phyloP scores from a whole-genome alignment of 169 alveolate genomes.

The Besnoitia besnoiti region DNA sequence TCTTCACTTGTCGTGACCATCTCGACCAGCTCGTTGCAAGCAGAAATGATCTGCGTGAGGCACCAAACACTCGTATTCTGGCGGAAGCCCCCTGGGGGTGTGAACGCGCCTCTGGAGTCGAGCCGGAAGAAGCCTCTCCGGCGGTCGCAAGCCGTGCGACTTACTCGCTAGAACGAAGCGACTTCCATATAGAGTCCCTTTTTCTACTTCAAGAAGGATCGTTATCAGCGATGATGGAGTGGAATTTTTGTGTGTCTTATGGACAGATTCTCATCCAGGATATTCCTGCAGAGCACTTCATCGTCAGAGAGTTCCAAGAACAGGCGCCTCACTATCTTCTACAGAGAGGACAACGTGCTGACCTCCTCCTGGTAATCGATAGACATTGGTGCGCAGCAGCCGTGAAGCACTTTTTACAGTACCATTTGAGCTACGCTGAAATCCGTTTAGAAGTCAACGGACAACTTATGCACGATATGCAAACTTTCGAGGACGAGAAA shows the following conservation, averaged over 20 bases:
- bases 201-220: no score
- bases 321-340: not conserved
- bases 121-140: no score
- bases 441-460: not conserved
- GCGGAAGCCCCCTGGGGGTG: no score
- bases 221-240: no score
- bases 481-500: not conserved
- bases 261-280: not conserved
- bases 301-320: not conserved
- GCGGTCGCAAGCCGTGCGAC: no score
- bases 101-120: no score
- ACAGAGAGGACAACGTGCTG: not conserved
- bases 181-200: no score
- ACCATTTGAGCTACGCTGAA: not conserved
- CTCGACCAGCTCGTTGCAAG: no score
- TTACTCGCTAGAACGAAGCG: no score
- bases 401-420: not conserved
- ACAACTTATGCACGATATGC: not conserved
- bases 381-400: conserved; percentile 17
- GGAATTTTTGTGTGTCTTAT: not conserved
- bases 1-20: no score
- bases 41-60: no score
- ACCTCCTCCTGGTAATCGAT: not conserved
- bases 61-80: no score
- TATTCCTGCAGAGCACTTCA: not conserved